Evolutionary conservation across 108 stramenopile genomes (phyloP).

Genomic region (Skeletonema potamos): DNA sequence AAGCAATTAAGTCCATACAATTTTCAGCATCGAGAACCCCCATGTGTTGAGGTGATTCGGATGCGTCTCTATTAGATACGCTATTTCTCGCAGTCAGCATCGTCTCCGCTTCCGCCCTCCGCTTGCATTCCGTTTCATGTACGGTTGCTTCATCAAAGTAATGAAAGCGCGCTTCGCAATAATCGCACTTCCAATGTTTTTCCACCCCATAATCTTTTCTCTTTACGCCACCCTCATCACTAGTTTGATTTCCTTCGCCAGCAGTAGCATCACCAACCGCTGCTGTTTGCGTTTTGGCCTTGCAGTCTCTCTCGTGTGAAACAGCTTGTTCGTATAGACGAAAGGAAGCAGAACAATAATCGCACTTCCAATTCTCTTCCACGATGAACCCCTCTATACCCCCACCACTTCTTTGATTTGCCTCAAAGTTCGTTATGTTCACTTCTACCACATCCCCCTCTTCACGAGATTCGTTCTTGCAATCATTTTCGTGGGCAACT

Average conservation of each 20-base stretch:
- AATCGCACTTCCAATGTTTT: neutral
- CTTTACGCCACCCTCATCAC: neutral
- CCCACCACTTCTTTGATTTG: neutral
- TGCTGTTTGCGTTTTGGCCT: neutral
- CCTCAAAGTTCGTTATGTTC: neutral
- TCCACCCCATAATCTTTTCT: neutral
- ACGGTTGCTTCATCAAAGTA: neutral
- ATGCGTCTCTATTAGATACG: neutral
- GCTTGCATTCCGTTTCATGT: neutral
- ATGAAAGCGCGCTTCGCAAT: neutral
- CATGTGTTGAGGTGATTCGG: neutral
- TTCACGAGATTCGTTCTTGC: neutral
- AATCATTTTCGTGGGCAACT: neutral
- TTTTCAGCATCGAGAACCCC: neutral
- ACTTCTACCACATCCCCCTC: neutral
- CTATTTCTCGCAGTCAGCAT: neutral
- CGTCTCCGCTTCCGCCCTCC: neutral
- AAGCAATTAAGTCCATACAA: neutral
- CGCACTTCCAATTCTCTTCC: neutral
- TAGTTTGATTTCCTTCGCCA: neutral
- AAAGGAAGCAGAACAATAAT: neutral
- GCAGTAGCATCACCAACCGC: neutral
- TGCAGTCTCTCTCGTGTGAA: neutral
- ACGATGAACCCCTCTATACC: neutral
- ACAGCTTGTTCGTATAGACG: neutral